Evolutionary conservation across 108 stramenopile species (phyloP), one percentile per base, ranked within the genome.

Genomic region (Nannochloropsis salina): DNA sequence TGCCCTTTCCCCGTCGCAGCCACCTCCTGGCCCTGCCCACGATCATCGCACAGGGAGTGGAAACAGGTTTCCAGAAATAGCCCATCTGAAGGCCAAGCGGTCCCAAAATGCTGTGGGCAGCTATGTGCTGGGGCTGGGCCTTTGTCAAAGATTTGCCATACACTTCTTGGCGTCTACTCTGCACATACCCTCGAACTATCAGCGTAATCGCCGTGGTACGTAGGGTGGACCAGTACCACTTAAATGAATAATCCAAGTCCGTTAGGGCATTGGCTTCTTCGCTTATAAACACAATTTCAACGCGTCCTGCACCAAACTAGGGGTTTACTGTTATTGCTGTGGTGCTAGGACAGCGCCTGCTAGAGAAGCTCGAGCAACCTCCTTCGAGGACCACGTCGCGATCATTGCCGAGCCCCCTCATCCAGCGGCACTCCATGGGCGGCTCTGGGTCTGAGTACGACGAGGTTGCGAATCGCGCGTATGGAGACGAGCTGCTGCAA

Each of bases 141-240:
- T n/a, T 74, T 15, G 61, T n/a, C 61, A 74, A 74, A n/a, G 61
- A 74, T n/a, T n/a, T 74, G 61, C 61, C 61, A 15, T 74, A 74
- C n/a, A 74, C 61, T 8, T 74, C 61, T 6, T 74, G 15, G 15
- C n/a, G 20, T n/a, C 61, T 74, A n/a, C 61, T 74, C n/a, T 74
- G 4, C 61, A 74, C 20, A 15, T 74, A 74, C 61, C 61, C 61
- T n/a, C 15, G n/a, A n/a, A 74, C 61, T 15, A n/a, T 74, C 61
- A 74, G 20, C 61, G n/a, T 3, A 1, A 74, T 74, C 61, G 61
- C 61, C 61, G 61, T 15, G 61, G 61, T 74, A 74, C 15, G 61
- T 74, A 15, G 31, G 31, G 31, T 31, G 31, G 31, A 31, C 31
- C 31, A 31, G 31, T 31, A 1, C 31, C 31, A 31, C 31, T 31